A percentile compares a stretch with the other conserved stretches of the same genome.
Conservation (phyloP, 176 grass and related monocot species). For the Raddia guianensis region DNA sequence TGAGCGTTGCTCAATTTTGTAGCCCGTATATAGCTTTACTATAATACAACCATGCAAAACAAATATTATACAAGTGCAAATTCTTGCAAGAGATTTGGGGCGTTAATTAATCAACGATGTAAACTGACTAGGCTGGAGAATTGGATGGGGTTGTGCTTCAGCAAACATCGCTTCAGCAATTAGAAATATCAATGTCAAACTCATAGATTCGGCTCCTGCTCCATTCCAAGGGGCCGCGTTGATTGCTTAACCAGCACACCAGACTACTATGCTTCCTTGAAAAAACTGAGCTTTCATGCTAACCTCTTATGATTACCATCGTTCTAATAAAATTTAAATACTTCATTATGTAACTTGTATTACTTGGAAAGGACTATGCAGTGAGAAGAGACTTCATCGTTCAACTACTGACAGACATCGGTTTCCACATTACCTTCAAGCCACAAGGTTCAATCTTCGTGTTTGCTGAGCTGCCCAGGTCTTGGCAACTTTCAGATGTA, state of each 20-base stretch:
- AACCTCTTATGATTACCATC: slow-evolving; percentile 13
- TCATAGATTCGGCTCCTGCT: slow-evolving; percentile 94
- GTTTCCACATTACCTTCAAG: slow-evolving; percentile 66
- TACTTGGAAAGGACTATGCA: slow-evolving; percentile 65
- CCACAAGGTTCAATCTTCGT: slow-evolving; percentile 86
- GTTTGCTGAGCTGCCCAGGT: slow-evolving; percentile 73
- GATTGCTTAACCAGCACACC: slow-evolving; percentile 58
- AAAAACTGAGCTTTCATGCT: slow-evolving; percentile 52
- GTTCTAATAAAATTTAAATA: not conserved
- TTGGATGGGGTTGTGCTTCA: slow-evolving; percentile 87
- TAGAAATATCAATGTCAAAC: slow-evolving; percentile 81
- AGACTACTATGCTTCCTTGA: slow-evolving; percentile 66
- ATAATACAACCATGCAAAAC: not conserved
- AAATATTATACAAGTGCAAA: not conserved
- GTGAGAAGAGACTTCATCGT: slow-evolving; percentile 71
- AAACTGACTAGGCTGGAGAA: slow-evolving; percentile 75
- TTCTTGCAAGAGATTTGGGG: not conserved
- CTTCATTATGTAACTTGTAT: not conserved
- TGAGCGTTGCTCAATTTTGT: slow-evolving; percentile 30
- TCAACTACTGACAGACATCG: slow-evolving; percentile 66
- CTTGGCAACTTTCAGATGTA: slow-evolving; percentile 79
- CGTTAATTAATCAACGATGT: not conserved
- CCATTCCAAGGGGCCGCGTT: slow-evolving; percentile 97
- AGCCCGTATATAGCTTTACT: not conserved
- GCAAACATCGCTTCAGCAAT: slow-evolving; percentile 69